Base-by-base conservation (phyloP, 2,329 filamentous ascomycete genomes). In the Gaeumannomyces sp. region DNA sequence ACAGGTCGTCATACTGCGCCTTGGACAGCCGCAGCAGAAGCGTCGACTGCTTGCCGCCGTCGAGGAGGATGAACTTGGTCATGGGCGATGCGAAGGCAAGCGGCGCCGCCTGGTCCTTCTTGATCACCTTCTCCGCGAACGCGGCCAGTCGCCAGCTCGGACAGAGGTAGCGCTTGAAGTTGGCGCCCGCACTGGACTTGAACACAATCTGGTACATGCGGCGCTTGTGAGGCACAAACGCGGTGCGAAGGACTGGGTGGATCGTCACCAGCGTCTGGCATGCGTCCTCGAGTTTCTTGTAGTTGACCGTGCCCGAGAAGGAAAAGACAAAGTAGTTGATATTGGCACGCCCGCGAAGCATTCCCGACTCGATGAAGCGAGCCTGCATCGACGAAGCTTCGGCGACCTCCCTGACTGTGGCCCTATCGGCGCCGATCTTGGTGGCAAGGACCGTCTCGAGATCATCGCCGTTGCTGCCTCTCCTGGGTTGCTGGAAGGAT, bases 161-260 rank as follows among this genome's bases (percentile, higher is more conserved):
- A 60, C 77, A 81, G 19, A 76, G 71, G n/a, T 77, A 72, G 3
- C 76, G 76, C 65, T 76, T 72, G 67, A 84, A 84, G 1, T 80
- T 76, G 25, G 50, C 56, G 1, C 80, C 75, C 2, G 71, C 73
- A 68, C 76, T 78, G 2, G 76, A 75, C 61, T 77, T 77, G 50
- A 83, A 71, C 45, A 80, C 77, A 0, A 81, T 80, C 69, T 85
- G 82, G 68, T 80, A 83, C 0, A 84, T 74, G 2, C 75, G 76
- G 8, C 80, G 76, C 14, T 78, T 76, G 60, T 83, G 77, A 0
- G 76, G 72, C 2, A 82, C 75, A 64, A 87, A 87, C 0, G 80
- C 79, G 0, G 85, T 85, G 28, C 84, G 80, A 10, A 88, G 76
- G 33, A 84, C 81, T 0, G 81, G 79, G 58, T 85, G 82, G 50